Base-by-base conservation (phyloP, 352 stramenopile genomes). In the Blastocystis sp. region DNA sequence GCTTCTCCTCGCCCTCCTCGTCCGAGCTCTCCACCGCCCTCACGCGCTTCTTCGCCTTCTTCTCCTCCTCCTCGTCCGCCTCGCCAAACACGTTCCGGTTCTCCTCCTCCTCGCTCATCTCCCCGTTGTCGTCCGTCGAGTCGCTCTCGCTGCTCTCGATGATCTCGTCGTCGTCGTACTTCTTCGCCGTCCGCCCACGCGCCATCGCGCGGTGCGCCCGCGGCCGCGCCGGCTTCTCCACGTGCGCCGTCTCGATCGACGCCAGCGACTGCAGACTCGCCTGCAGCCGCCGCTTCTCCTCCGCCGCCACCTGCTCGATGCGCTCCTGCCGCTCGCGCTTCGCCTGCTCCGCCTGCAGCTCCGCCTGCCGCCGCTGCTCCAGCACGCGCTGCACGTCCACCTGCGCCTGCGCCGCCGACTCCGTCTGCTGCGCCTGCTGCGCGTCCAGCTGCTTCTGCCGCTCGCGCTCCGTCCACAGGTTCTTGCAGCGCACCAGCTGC, bases 101-200 rank as follows among this genome's bases (percentile, higher is more conserved):
- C 74, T 59, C 24, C 17, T 84, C 74, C 3, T 52, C 74, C 42
- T 84, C 74, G 61, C 74, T 84, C 52, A 84, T 69, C 60, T 84
- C 45, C 28, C 57, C 74, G 45, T 84, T 84, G 48, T 84, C 74
- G 40, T 84, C 74, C 48, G 74, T 68, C 48, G 48, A 57, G 14
- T 84, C 74, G 14, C 57, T 64, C 21, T 45, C 48, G 40, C 57
- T 69, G 54, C 57, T 69, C 74, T 84, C 74, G 14, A 69, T 59
- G 2, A 69, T 69, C 43, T 79, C 69, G 38, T 79, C 69, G 24
- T 74, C 43, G n/a, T 74, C 21, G 7, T 42, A 7, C 9, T 10
- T 24, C 43, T 9, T 19, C 3, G 59, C 21, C 6, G 11, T 11
- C 24, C 34, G 14, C 11, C 48, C 14, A n/a, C 48, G 59, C 34